Evolutionary conservation across 768 basidiomycete genomes (phyloP), one percentile per base, ranked within the genome.

Genomic region (Stropharia rugosoannulata): DNA sequence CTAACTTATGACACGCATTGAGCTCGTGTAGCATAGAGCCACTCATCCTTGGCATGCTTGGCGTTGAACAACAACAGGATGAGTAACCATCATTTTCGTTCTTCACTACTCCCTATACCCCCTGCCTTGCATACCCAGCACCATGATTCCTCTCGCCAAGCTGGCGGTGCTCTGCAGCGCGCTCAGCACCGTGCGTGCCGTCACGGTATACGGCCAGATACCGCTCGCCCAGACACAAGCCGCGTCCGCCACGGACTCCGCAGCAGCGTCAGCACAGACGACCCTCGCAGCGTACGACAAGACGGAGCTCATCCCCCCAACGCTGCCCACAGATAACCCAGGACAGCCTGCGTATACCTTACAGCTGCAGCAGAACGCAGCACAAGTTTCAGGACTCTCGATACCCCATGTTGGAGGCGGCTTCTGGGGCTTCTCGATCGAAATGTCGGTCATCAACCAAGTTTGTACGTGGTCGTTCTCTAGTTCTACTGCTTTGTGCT

Each of bases 231-330:
- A 69, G 35, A 68, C 71, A 12, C 63, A 58, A 18, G 64, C 68
- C 6, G 69, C 71, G 29, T 15, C 13, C 59, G 72, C 0, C 65
- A 70, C 54, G 16, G 46, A 27, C 11, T 27, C 37, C 9, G 38
- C 45, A 27, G 59, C 73, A 3, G 62, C 29, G 29, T 32, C 64
- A 15, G 72, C 68, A 41, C 49, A 36, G 40, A 51, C 70, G 36
- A 72, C 74, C 1, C 63, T 72, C 4, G 77, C 82, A 3, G 80
- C 81, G 0, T 85, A 84, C 65, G 79, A 87, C 64, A 70, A 76
- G 43, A 79, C 79, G 0, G 56, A 73, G 3, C 72, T 88, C 9
- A 68, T 56, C 12, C 75, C 85, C 0, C 85, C 85, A 13, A 63
- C 79, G 1, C 60, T 82, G 4, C 83, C 84, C 1, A 68, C 57